Base-by-base conservation (phyloP, 169 alveolate genomes). In the Theileria equi region DNA sequence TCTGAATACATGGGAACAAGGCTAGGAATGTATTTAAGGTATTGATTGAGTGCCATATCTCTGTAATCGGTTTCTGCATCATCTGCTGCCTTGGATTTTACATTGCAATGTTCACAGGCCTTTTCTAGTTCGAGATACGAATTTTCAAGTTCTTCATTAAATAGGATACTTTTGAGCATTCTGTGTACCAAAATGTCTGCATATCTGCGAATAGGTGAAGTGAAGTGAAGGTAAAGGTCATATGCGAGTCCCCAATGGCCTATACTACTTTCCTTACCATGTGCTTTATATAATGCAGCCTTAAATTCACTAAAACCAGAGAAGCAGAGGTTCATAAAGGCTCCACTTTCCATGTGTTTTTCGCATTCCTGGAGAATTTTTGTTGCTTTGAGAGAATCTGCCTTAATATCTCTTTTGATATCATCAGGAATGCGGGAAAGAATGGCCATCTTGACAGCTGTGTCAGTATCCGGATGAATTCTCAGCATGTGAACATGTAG, bases 131-230 rank as follows among this genome's bases (percentile, higher is more conserved):
- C 61, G 29, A 81, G 79, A 35, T 60, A 63, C 31, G 84, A 74
- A 40, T 65, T 62, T 16, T 52, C 73, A 17, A 44, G 28, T 17
- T 41, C 61, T 34, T 79, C 60, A 26, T 34, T 17, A 32, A 36
- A 31, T 17, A 65, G 38, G 10, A 68, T 63, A 38, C 66, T 40
- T 40, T 60, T 60, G 70, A 95, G 92, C 70, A 96, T 86, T 66
- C 99, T 87, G 71, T 96, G 99, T 16, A 96, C 97, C 41, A 94
- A 74, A 28, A 97, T 92, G 88, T 97, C 99, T 1, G 99, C 97
- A 87, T 97, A 97, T 76, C 99, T 91, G 82, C 99, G 92, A 54
- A 97, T 97, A 2, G 99, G 99, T n/a, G 98, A 95, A 6, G 99
- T 97, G 82, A 96, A 97, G 82, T 97, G 99, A 28, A 98, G 95